Conservation (phyloP, 108 stramenopile genomes). For the Cylindrotheca fusiformis region DNA sequence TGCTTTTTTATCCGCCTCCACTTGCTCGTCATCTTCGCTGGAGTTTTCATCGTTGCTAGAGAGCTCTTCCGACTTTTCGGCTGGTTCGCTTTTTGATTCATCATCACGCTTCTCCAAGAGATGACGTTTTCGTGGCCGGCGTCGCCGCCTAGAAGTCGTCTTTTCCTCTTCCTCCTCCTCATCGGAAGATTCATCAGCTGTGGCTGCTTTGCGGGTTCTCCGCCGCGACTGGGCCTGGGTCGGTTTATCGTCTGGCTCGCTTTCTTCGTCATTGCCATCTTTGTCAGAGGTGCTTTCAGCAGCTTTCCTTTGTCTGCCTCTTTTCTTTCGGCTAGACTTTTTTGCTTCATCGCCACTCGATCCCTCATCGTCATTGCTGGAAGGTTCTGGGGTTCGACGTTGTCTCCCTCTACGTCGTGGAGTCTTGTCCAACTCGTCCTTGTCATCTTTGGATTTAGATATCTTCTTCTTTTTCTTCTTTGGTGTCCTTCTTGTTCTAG, state of each 20-base stretch:
- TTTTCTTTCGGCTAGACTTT: background rate
- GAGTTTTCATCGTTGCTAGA: too few relatives aligned
- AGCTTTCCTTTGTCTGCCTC: background rate
- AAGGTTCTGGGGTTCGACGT: background rate
- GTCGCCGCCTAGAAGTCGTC: background rate
- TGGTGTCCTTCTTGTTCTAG: background rate
- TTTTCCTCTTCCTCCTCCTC: background rate
- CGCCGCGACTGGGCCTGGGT: background rate
- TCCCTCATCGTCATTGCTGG: conserved; percentile 4
- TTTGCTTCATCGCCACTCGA: background rate
- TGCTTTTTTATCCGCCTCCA: too few relatives aligned
- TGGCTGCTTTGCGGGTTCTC: background rate
- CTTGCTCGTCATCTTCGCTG: too few relatives aligned
- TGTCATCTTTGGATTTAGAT: conserved; percentile 3
- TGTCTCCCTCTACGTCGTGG: conserved; percentile 7
- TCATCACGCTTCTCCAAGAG: background rate
- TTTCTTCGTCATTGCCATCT: background rate
- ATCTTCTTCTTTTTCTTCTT: background rate
- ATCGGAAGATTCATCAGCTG: background rate
- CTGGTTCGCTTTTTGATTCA: background rate
- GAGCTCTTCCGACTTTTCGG: background rate
- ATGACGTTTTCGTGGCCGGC: background rate
- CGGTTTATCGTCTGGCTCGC: conserved; percentile 1
- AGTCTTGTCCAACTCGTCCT: conserved; percentile 8
- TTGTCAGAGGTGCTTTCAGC: too few relatives aligned